Percentiles rank a stretch among this genome's conserved stretches.
Conservation (phyloP, 257 asterid species). For the Nicotiana benthamiana region DNA sequence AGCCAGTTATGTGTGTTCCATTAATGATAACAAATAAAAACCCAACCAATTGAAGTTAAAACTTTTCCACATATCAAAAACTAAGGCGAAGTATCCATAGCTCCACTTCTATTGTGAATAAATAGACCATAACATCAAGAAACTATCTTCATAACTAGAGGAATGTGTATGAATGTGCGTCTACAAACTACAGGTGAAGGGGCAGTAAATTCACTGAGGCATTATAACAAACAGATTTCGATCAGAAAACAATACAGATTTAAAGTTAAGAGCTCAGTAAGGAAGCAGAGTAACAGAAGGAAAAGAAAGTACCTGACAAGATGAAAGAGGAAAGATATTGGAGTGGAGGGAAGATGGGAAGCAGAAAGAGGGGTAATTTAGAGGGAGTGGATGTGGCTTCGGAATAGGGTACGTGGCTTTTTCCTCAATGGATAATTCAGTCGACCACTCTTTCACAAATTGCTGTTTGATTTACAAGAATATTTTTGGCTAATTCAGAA, state of each 20-base stretch:
- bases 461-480: slow-evolving; percentile 12
- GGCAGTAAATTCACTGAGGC: neutral
- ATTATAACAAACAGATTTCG: neutral
- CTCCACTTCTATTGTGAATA: too few relatives aligned
- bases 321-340: neutral
- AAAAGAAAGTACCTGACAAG: neutral
- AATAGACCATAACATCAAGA: too few relatives aligned
- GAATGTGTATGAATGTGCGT: too few relatives aligned
- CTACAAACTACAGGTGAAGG: neutral
- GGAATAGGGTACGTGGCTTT: slow-evolving; percentile 47
- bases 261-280: neutral
- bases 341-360: slow-evolving; percentile 1
- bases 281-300: neutral
- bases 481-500: slow-evolving; percentile 10
- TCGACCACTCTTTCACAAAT: slow-evolving; percentile 2
- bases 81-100: neutral
- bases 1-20: neutral
- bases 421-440: slow-evolving; percentile 11
- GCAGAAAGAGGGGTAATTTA: slow-evolving; percentile 27
- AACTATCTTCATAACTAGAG: too few relatives aligned
- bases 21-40: neutral
- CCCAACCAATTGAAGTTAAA: neutral
- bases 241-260: neutral
- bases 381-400: slow-evolving; percentile 59
- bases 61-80: neutral